Evolutionary conservation across 2,329 filamentous ascomycete species (phyloP).

Genomic region (Ampelomyces quisqualis): DNA sequence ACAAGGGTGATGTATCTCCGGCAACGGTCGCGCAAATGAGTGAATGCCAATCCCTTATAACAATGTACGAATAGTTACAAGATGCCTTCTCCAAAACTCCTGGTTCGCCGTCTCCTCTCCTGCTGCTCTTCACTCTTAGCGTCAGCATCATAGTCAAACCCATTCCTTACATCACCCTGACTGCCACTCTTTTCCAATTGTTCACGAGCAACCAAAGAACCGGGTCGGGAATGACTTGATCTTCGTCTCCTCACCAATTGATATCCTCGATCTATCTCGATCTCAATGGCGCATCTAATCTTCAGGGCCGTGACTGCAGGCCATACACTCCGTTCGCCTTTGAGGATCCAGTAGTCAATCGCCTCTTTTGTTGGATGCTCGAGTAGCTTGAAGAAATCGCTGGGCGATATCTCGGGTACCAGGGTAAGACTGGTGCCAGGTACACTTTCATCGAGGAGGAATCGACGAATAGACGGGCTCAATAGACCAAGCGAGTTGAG

Average conservation of each 20-base stretch:
- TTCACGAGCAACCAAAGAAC: conserved; percentile 14
- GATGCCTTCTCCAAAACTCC: conserved; percentile 30
- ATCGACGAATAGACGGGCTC: conserved; percentile 67
- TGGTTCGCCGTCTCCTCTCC: conserved; percentile 26
- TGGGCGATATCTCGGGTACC: conserved; percentile 72
- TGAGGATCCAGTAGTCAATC: conserved; percentile 79
- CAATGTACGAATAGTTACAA: not conserved
- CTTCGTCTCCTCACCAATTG: conserved; percentile 67
- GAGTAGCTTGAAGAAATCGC: conserved; percentile 76
- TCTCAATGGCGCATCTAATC: conserved; percentile 80
- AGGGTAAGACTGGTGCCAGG: conserved; percentile 77
- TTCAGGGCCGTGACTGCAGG: conserved; percentile 80
- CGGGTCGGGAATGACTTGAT: conserved; percentile 38
- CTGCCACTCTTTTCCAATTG: conserved; percentile 28
- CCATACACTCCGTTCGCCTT: conserved; percentile 88
- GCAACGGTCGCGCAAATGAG: too few relatives aligned
- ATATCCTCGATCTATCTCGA: conserved; percentile 83
- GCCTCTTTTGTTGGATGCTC: conserved; percentile 76
- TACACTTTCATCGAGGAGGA: conserved; percentile 79
- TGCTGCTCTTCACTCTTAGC: conserved; percentile 3
- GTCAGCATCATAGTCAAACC: conserved; percentile 14
- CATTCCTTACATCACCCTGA: conserved; percentile 18
- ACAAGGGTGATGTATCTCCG: too few relatives aligned
- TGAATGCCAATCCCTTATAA: not conserved
- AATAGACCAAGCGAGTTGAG: conserved; percentile 75